phyloP scores from a whole-genome alignment of 768 basidiomycete species.

The Exidia glandulosa region DNA sequence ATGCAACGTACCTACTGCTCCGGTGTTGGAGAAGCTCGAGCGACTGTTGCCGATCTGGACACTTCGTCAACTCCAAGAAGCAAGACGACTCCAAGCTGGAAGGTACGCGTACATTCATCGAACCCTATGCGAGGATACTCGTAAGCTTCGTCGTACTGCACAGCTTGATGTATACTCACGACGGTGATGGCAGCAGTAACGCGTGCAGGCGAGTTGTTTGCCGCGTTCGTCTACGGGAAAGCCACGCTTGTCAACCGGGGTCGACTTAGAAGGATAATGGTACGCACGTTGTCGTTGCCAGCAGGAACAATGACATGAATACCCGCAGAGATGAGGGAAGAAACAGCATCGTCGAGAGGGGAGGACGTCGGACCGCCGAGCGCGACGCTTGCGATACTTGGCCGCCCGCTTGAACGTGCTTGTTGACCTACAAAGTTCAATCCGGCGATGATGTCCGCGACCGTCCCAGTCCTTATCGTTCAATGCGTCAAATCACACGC shows the following conservation, averaged over 20 bases:
- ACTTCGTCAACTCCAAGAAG: too few species aligned
- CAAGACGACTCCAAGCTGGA: neutral
- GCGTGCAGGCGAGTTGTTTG: slow-evolving; percentile 7
- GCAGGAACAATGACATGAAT: slow-evolving; percentile 21
- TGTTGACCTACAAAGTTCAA: slow-evolving; percentile 21
- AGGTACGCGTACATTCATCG: too few species aligned
- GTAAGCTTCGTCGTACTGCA: neutral
- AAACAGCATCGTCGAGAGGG: slow-evolving; percentile 6
- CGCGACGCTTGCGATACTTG: neutral
- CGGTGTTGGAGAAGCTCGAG: slow-evolving; percentile 8
- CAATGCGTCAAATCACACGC: neutral
- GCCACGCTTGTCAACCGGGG: neutral
- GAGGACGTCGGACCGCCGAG: neutral
- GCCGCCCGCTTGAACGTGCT: slow-evolving; percentile 6
- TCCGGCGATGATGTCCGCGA: slow-evolving; percentile 15
- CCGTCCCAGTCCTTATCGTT: neutral
- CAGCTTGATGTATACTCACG: slow-evolving; percentile 21
- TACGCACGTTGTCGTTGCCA: slow-evolving; percentile 8
- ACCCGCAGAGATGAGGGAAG: slow-evolving; percentile 9
- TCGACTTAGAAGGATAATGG: neutral
- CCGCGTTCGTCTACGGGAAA: neutral
- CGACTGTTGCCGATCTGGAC: slow-evolving; percentile 1
- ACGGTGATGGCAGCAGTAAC: slow-evolving; percentile 9
- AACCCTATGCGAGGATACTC: too few species aligned
- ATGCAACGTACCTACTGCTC: too few species aligned